These are phyloP conservation scores for Exophiala calicioides DNA, from an alignment of 2,329 filamentous ascomycete genomes.

Conservation along the genomic window DNA sequence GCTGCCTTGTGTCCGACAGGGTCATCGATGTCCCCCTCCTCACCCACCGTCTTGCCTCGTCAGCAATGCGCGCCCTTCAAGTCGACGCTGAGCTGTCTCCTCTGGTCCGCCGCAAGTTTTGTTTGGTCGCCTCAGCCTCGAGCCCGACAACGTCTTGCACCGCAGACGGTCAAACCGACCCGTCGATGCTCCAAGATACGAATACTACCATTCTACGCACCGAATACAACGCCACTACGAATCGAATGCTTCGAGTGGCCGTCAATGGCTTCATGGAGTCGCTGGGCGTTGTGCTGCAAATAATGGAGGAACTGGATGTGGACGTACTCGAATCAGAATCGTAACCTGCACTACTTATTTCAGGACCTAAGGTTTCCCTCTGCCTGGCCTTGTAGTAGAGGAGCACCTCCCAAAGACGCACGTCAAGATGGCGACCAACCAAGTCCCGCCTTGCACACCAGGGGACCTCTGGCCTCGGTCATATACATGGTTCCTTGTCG, in stretches of 20 bases:
- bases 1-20: constrained; percentile 49
- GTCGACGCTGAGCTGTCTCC: constrained; percentile 90
- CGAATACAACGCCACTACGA: constrained; percentile 83
- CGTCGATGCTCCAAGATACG: constrained; percentile 34
- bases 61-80: constrained; percentile 72
- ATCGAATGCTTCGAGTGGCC: constrained; percentile 92
- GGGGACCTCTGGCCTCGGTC: too few species aligned
- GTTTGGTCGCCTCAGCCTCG: constrained; percentile 45
- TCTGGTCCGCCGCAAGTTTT: constrained; percentile 72
- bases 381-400: too few species aligned
- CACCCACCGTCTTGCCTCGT: constrained; percentile 71
- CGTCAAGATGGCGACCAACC: too few species aligned
- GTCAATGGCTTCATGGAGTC: constrained; percentile 97
- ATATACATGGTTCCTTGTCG: too few species aligned
- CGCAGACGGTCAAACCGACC: constrained; percentile 30
- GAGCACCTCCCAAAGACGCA: too few species aligned
- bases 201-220: constrained; percentile 63
- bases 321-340: constrained; percentile 64
- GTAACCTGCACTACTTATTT: too few species aligned
- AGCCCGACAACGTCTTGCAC: background rate
- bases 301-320: constrained; percentile 86
- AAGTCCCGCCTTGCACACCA: too few species aligned
- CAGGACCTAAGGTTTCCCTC: too few species aligned
- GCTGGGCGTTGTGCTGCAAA: constrained; percentile 76
- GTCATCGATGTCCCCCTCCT: constrained; percentile 80